phyloP scores from a whole-genome alignment of 2,329 filamentous ascomycete genomes.

The Penicillium sp. region DNA sequence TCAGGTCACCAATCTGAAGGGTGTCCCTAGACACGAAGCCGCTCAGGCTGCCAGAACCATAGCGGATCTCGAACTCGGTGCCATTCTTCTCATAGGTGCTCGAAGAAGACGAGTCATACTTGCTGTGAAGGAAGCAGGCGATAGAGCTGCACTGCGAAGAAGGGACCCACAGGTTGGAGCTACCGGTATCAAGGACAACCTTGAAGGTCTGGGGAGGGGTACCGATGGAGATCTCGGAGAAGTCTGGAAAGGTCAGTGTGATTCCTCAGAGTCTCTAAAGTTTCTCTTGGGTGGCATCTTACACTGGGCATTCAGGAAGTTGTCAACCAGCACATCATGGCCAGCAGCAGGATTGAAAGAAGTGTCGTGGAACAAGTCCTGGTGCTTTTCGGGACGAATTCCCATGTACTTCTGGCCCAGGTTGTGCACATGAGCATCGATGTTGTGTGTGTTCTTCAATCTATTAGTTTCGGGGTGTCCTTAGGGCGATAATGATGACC shows the following conservation, averaged over 20 bases:
- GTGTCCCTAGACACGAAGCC: slow-evolving; percentile 91
- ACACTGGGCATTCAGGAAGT: slow-evolving; percentile 99
- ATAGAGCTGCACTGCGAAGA: slow-evolving; percentile 88
- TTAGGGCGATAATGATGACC: slow-evolving; percentile 36
- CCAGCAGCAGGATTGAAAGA: slow-evolving; percentile 62
- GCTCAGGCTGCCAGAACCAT: slow-evolving; percentile 90
- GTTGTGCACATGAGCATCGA: slow-evolving; percentile 75
- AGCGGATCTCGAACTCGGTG: slow-evolving; percentile 84
- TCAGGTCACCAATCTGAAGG: slow-evolving; percentile 82
- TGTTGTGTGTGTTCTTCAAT: slow-evolving; percentile 67
- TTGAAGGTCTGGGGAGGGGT: slow-evolving; percentile 94
- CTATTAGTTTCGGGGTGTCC: slow-evolving; percentile 11
- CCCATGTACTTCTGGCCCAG: slow-evolving; percentile 98
- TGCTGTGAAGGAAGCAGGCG: slow-evolving; percentile 94
- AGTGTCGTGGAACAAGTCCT: slow-evolving; percentile 75
- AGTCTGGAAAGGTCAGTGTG: slow-evolving; percentile 60
- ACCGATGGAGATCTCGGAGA: slow-evolving; percentile 92
- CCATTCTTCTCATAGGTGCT: slow-evolving; percentile 94
- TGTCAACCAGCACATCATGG: slow-evolving; percentile 85
- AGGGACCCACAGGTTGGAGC: slow-evolving; percentile 98
- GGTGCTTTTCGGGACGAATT: slow-evolving; percentile 64
- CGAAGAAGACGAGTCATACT: slow-evolving; percentile 89
- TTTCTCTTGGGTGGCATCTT: slow-evolving; percentile 42
- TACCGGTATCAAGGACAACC: slow-evolving; percentile 96
- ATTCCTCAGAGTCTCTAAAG: background rate